phyloP scores from a whole-genome alignment of 768 basidiomycete species.

The Rubroboletus pulcherrimus region DNA sequence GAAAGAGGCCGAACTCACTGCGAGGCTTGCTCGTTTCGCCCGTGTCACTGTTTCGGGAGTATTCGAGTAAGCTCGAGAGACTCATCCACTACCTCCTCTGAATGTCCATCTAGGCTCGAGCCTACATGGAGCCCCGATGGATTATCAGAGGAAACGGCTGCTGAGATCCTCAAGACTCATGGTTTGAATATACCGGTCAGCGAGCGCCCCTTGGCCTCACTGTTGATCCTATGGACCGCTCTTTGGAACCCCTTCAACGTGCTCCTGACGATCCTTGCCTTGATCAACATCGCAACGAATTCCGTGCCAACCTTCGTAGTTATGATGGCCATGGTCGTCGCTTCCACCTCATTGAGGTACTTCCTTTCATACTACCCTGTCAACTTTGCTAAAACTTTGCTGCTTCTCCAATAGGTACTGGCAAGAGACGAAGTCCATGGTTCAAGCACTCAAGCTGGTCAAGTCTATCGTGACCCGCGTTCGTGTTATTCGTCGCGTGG shows the following conservation, averaged over 20 bases:
- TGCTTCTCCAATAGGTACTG: slow-evolving; percentile 19
- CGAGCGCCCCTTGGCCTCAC: slow-evolving; percentile 30
- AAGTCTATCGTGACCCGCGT: slow-evolving; percentile 33
- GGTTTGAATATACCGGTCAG: slow-evolving; percentile 29
- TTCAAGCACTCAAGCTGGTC: slow-evolving; percentile 33
- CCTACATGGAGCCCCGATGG: slow-evolving; percentile 25
- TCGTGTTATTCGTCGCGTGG: slow-evolving; percentile 28
- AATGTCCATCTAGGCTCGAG: slow-evolving; percentile 20
- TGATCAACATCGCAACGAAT: slow-evolving; percentile 31
- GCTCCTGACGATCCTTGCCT: slow-evolving; percentile 29
- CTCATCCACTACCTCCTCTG: not conserved
- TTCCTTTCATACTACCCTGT: not conserved
- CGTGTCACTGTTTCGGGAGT: slow-evolving; percentile 20
- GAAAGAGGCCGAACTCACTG: slow-evolving; percentile 22
- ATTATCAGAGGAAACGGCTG: slow-evolving; percentile 19
- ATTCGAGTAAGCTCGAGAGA: slow-evolving; percentile 20
- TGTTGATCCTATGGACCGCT: slow-evolving; percentile 30
- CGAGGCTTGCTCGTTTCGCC: slow-evolving; percentile 26
- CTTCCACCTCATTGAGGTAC: slow-evolving; percentile 32
- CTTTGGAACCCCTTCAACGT: slow-evolving; percentile 36
- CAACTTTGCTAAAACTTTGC: not conserved
- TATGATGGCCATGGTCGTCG: slow-evolving; percentile 35
- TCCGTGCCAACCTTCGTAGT: slow-evolving; percentile 33
- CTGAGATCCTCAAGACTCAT: slow-evolving; percentile 17
- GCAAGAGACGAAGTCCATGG: slow-evolving; percentile 34